Conservation (phyloP, 805 yeast species). For the Spencermartinsiella europaea region DNA sequence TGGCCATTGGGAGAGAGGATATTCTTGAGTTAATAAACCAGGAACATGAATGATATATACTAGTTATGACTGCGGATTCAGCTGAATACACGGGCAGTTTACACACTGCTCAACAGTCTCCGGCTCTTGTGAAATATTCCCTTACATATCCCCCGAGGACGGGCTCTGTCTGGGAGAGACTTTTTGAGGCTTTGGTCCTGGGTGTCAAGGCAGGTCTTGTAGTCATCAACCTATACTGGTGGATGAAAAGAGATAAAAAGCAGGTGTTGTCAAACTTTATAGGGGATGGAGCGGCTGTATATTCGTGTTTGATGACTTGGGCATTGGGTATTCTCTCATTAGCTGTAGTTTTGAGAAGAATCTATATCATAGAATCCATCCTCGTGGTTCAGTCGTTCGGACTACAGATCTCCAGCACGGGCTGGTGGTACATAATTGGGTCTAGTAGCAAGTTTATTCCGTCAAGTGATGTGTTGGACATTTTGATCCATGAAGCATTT, state of each 20-base stretch:
- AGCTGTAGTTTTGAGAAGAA: slow-evolving; percentile 5
- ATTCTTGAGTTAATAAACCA: too few relatives aligned
- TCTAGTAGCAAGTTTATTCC: slow-evolving; percentile 48
- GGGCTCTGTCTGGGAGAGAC: neutral
- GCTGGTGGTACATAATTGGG: slow-evolving; percentile 26
- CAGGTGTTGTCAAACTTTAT: slow-evolving; percentile 23
- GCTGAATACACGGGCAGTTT: neutral
- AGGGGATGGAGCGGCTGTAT: slow-evolving; percentile 15
- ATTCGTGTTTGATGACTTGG: neutral
- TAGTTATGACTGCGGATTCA: neutral
- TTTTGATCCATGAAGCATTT: slow-evolving; percentile 74
- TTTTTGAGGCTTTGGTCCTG: neutral
- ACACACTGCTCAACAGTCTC: slow-evolving; percentile 2
- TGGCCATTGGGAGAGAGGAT: too few relatives aligned
- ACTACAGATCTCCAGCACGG: slow-evolving; percentile 38
- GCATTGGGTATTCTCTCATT: slow-evolving; percentile 8
- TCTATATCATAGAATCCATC: slow-evolving; percentile 33
- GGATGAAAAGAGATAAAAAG: neutral
- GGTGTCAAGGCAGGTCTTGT: neutral
- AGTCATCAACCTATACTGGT: neutral
- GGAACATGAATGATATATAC: too few relatives aligned
- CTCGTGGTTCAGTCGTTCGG: slow-evolving; percentile 44
- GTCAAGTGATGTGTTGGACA: slow-evolving; percentile 50
- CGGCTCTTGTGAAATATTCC: slow-evolving; percentile 11
- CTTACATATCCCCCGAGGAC: slow-evolving; percentile 1